Conservation (phyloP, 1,284 basidiomycete species). For the Vanrija sp. region DNA sequence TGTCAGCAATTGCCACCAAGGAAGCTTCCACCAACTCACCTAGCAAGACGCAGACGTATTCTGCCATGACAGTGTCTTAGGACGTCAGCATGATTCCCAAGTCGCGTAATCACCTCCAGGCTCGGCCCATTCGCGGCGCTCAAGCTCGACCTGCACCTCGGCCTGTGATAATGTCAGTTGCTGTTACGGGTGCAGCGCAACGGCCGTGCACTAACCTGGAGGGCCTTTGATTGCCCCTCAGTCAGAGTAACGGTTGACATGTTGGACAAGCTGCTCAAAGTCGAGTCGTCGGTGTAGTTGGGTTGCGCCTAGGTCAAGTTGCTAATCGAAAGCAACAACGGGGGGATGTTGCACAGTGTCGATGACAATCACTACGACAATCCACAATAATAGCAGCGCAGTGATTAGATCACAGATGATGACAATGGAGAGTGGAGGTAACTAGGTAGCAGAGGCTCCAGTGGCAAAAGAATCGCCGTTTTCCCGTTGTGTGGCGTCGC, state of each 20-base stretch:
- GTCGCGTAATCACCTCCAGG: slow-evolving; percentile 26
- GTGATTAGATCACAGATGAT: too few relatives aligned
- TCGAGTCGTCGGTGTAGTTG: neutral
- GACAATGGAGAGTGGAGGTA: too few relatives aligned
- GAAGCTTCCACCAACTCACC: slow-evolving; percentile 23
- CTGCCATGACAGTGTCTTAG: slow-evolving; percentile 45
- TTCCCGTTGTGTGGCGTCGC: neutral
- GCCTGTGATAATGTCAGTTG: slow-evolving; percentile 20
- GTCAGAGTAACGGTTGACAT: slow-evolving; percentile 6
- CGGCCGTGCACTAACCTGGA: slow-evolving; percentile 5
- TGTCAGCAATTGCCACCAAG: neutral
- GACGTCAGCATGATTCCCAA: neutral
- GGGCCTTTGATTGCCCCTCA: slow-evolving; percentile 1
- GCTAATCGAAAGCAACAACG: neutral
- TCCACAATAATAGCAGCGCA: neutral
- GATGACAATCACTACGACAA: neutral
- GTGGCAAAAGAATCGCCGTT: neutral
- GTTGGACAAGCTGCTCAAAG: neutral
- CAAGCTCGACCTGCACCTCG: slow-evolving; percentile 40
- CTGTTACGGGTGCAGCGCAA: neutral
- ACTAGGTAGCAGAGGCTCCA: too few relatives aligned
- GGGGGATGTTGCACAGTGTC: neutral
- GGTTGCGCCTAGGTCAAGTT: neutral
- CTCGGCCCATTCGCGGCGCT: slow-evolving; percentile 45
- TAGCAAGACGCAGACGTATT: slow-evolving; percentile 44